Conservation (phyloP, 371 early-diverging fungal genomes). For the Rhizopus sp. region DNA sequence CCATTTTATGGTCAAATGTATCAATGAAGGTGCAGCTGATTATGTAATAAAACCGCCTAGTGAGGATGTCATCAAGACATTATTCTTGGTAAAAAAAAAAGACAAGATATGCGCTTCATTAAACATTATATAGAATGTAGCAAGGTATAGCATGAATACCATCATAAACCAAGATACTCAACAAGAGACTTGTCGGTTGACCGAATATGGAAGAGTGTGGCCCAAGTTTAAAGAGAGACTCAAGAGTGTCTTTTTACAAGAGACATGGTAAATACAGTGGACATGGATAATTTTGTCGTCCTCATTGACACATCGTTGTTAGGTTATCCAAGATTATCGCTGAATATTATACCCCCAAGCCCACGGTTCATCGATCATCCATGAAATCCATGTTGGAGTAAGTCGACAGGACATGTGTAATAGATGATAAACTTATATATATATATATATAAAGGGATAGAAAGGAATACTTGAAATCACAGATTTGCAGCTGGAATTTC, state of each 20-base stretch:
- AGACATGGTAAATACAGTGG: conserved; percentile 21
- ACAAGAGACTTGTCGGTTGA: not conserved
- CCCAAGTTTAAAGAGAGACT: conserved; percentile 33
- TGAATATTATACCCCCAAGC: conserved; percentile 44
- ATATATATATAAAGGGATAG: conserved; percentile 32
- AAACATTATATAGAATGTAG: conserved; percentile 23
- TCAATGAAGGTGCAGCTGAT: conserved; percentile 60
- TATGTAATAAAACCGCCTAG: conserved; percentile 56
- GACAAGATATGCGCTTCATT: not conserved
- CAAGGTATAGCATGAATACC: conserved; percentile 22
- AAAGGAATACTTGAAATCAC: conserved; percentile 40
- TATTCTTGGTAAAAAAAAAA: conserved; percentile 53
- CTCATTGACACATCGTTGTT: not conserved
- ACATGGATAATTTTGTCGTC: not conserved
- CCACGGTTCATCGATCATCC: conserved; percentile 19
- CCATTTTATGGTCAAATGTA: conserved; percentile 44
- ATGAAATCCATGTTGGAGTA: conserved; percentile 27
- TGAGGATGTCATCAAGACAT: conserved; percentile 48
- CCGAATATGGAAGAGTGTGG: conserved; percentile 31
- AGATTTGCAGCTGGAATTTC: conserved; percentile 65
- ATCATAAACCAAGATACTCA: not conserved
- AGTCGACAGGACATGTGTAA: not conserved
- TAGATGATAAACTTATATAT: not conserved
- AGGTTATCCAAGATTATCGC: conserved; percentile 34
- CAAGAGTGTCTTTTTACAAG: conserved; percentile 38